A percentile compares a stretch with the other conserved stretches of the same genome.
Evolutionary conservation across 352 stramenopile species (phyloP).

Genomic region (Vaucheria bursata): DNA sequence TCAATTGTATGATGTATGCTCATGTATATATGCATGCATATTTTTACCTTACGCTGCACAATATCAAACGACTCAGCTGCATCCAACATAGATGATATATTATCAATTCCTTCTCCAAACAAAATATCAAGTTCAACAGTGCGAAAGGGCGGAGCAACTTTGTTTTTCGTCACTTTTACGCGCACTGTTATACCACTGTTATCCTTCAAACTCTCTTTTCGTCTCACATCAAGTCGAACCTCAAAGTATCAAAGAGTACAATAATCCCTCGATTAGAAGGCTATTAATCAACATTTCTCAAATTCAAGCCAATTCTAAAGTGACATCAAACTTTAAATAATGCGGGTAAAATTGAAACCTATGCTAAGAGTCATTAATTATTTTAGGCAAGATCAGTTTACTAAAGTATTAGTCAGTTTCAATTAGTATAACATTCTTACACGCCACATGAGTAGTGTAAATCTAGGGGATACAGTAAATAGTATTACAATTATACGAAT

Average conservation of each 20-base stretch:
- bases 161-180: slow-evolving; percentile 92
- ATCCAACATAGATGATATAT: slow-evolving; percentile 64
- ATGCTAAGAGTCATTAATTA: too few species aligned
- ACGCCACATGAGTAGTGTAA: too few species aligned
- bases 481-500: too few species aligned
- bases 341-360: too few species aligned
- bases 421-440: too few species aligned
- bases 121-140: slow-evolving; percentile 90
- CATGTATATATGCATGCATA: slow-evolving; percentile 48
- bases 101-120: slow-evolving; percentile 89
- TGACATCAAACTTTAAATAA: too few species aligned
- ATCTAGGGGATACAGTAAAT: too few species aligned
- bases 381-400: too few species aligned
- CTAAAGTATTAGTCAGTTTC: too few species aligned
- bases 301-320: too few species aligned
- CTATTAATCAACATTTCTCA: not conserved
- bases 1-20: not conserved
- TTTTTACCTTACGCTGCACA: slow-evolving; percentile 57
- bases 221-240: slow-evolving; percentile 80
- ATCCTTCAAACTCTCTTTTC: slow-evolving; percentile 72
- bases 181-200: slow-evolving; percentile 50
- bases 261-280: not conserved
- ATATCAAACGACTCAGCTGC: slow-evolving; percentile 58
- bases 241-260: not conserved
- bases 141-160: slow-evolving; percentile 90